phyloP scores from a whole-genome alignment of 257 asterid species.

The Gynochthodes officinalis region DNA sequence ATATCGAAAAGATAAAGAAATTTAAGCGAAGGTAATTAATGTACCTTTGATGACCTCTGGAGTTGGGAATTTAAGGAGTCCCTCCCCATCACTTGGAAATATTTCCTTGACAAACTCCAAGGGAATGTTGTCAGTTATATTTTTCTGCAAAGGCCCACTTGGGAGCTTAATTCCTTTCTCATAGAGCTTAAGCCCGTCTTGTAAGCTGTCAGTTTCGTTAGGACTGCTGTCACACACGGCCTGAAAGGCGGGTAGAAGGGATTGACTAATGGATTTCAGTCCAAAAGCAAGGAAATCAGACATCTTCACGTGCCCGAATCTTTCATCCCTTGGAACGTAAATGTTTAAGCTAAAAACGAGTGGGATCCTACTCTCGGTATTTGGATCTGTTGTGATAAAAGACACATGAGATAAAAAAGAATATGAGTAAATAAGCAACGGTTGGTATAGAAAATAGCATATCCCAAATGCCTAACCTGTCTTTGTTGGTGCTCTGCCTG shows the following conservation, averaged over 20 bases:
- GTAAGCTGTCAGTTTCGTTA: conserved; percentile 26
- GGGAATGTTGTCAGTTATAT: conserved; percentile 14
- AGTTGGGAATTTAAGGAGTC: conserved; percentile 30
- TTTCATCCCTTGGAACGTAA: conserved; percentile 39
- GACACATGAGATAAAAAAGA: neutral
- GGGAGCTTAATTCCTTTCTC: conserved; percentile 31
- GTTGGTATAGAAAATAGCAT: no score
- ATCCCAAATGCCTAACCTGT: neutral
- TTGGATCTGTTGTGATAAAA: conserved; percentile 24
- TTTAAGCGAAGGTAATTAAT: neutral
- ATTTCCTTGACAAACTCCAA: conserved; percentile 19
- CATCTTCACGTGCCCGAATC: conserved; percentile 37
- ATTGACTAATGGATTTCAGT: conserved; percentile 23
- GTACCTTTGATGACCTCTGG: conserved; percentile 68
- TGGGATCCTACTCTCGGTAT: conserved; percentile 29
- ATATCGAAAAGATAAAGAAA: neutral
- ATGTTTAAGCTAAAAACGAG: conserved; percentile 18
- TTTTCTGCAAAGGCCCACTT: conserved; percentile 9
- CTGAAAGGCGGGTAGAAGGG: conserved; percentile 25
- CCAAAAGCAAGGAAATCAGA: conserved; percentile 25
- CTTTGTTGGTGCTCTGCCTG: conserved; percentile 51
- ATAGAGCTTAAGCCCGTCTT: conserved; percentile 24
- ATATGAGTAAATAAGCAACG: neutral
- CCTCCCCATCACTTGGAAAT: conserved; percentile 23
- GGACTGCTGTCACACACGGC: conserved; percentile 21